These are phyloP conservation scores for Leccinellum rugosiceps DNA, from an alignment of 768 basidiomycete genomes.

Conservation along the genomic window DNA sequence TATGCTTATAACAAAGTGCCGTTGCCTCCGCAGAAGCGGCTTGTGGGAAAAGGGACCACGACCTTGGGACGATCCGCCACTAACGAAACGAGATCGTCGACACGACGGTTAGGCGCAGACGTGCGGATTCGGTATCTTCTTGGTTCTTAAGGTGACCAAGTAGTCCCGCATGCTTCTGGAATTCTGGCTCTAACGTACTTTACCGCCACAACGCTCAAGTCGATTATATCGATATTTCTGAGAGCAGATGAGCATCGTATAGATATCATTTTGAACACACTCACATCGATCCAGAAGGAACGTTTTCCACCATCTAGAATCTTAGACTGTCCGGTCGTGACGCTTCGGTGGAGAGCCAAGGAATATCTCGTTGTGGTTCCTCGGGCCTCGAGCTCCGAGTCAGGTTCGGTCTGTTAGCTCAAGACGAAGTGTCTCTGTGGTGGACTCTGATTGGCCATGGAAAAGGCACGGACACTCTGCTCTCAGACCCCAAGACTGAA, in stretches of 20 bases:
- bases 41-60: not conserved
- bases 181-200: not conserved
- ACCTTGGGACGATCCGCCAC: conserved; percentile 15
- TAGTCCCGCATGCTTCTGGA: not conserved
- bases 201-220: not conserved
- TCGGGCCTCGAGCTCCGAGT: not conserved
- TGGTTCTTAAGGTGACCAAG: not conserved
- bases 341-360: not conserved
- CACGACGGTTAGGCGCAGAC: not conserved
- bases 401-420: not conserved
- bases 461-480: not conserved
- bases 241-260: not conserved
- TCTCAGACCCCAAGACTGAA: not conserved
- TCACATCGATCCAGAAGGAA: not conserved
- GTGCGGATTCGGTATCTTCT: not conserved
- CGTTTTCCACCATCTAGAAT: not conserved
- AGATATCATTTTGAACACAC: not conserved
- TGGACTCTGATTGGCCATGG: not conserved
- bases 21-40: not conserved
- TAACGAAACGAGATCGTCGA: conserved; percentile 12
- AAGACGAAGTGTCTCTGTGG: not conserved
- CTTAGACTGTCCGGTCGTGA: not conserved
- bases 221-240: not conserved
- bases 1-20: not conserved
- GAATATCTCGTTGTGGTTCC: not conserved